A percentile compares a stretch with the other conserved stretches of the same genome.
Evolutionary conservation across 768 basidiomycete species (phyloP).

Genomic region (Pleurotus pulmonarius): DNA sequence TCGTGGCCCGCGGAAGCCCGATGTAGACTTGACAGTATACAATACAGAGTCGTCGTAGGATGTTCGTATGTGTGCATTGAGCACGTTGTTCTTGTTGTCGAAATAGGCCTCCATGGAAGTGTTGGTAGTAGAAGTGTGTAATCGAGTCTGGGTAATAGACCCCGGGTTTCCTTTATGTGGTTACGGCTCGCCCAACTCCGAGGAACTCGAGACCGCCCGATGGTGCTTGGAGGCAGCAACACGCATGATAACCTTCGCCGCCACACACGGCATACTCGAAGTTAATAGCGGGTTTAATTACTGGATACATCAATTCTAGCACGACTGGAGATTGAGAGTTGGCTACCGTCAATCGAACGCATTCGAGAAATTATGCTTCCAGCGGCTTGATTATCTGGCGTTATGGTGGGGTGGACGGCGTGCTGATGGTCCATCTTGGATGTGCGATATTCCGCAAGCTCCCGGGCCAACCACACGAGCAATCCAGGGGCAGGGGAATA

Average conservation of each 20-base stretch:
- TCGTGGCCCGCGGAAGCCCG: slow-evolving; percentile 38
- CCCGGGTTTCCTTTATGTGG: background rate
- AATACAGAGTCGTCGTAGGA: slow-evolving; percentile 40
- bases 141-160: background rate
- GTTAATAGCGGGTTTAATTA: background rate
- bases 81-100: slow-evolving; percentile 47
- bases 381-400: too few relatives aligned
- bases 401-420: background rate
- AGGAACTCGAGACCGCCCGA: background rate
- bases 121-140: background rate
- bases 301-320: too few relatives aligned
- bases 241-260: background rate
- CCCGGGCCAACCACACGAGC: too few relatives aligned
- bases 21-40: slow-evolving; percentile 40
- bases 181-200: background rate
- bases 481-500: background rate
- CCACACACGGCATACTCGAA: background rate
- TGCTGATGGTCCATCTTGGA: background rate
- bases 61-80: slow-evolving; percentile 38
- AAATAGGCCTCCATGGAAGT: slow-evolving; percentile 46
- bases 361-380: too few relatives aligned
- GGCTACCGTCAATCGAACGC: too few relatives aligned
- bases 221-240: background rate
- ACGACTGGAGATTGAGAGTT: too few relatives aligned
- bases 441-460: background rate